phyloP scores from a whole-genome alignment of 164 flowering plant genomes.

The Aristolochia fimbriata region DNA sequence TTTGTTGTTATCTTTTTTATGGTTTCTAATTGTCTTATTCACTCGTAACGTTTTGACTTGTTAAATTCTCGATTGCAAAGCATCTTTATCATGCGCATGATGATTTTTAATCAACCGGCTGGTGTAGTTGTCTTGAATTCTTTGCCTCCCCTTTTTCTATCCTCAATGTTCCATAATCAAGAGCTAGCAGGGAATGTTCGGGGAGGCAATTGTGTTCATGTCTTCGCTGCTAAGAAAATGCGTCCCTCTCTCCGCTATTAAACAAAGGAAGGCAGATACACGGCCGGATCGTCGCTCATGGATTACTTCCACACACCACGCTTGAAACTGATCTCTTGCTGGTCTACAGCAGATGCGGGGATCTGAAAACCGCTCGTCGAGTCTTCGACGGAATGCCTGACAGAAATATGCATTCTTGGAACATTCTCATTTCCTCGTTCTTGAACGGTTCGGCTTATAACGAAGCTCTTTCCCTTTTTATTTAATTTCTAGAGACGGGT shows the following conservation, averaged over 20 bases:
- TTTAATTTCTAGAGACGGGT: constrained; percentile 21
- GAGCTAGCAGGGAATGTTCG: not conserved
- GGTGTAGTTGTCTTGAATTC: no score
- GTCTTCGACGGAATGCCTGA: constrained; percentile 36
- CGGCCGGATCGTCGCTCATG: constrained; percentile 24
- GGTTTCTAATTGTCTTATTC: no score
- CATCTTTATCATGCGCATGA: no score
- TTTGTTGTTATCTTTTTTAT: no score
- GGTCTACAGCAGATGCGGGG: constrained; percentile 26
- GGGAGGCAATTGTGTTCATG: constrained; percentile 9
- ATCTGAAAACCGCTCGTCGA: constrained; percentile 22
- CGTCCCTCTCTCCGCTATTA: constrained; percentile 15
- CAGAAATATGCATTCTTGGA: constrained; percentile 51
- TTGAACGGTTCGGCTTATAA: constrained; percentile 16
- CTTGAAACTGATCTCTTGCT: constrained; percentile 45
- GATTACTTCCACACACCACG: constrained; percentile 25
- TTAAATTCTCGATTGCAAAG: no score
- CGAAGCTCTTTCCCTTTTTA: constrained; percentile 22
- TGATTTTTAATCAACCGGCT: no score
- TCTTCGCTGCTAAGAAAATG: constrained; percentile 30
- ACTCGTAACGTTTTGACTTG: no score
- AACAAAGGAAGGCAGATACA: constrained; percentile 33
- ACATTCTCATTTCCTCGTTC: constrained; percentile 36
- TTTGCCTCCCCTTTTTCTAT: no score
- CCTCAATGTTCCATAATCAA: not conserved